Evolutionary conservation across 108 stramenopile species (phyloP).

Genomic region (Aureococcus anophagefferens): DNA sequence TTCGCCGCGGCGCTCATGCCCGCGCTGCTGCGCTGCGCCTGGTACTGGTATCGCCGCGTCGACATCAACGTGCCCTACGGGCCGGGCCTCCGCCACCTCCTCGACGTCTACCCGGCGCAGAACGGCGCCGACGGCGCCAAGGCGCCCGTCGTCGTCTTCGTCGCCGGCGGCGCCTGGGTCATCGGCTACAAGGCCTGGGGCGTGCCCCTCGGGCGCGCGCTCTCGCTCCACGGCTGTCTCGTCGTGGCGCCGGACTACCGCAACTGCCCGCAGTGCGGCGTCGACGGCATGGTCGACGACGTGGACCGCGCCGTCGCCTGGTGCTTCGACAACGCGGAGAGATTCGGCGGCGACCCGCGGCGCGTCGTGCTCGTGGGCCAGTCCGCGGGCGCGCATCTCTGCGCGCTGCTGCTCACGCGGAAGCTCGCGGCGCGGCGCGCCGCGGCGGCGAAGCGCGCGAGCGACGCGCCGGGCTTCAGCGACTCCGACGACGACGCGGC

Average conservation of each 20-base stretch:
- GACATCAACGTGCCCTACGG: background rate
- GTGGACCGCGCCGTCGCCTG: slow-evolving; percentile 50
- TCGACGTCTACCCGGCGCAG: background rate
- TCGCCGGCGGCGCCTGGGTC: slow-evolving; percentile 60
- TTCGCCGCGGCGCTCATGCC: background rate
- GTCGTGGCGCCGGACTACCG: slow-evolving; percentile 60
- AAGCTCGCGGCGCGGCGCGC: too few relatives aligned
- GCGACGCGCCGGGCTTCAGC: too few relatives aligned
- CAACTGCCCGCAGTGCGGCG: slow-evolving; percentile 47
- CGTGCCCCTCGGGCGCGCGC: slow-evolving; percentile 43
- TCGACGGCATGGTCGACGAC: slow-evolving; percentile 56
- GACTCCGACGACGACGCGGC: too few relatives aligned
- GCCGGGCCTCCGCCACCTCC: background rate
- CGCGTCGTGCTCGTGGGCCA: slow-evolving; percentile 51
- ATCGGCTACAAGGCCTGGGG: slow-evolving; percentile 77
- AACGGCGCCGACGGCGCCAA: background rate
- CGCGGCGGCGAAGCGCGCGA: too few relatives aligned
- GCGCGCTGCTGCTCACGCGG: slow-evolving; percentile 30
- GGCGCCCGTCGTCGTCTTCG: slow-evolving; percentile 48
- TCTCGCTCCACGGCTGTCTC: slow-evolving; percentile 40
- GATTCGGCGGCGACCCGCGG: slow-evolving; percentile 50
- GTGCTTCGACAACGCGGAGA: slow-evolving; percentile 32
- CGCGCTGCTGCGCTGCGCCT: background rate
- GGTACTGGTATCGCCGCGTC: background rate
- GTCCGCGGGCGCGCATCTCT: slow-evolving; percentile 58